Evolutionary conservation across 179 eudicot genomes (phyloP).

Genomic region (Heliamphora pulchella): DNA sequence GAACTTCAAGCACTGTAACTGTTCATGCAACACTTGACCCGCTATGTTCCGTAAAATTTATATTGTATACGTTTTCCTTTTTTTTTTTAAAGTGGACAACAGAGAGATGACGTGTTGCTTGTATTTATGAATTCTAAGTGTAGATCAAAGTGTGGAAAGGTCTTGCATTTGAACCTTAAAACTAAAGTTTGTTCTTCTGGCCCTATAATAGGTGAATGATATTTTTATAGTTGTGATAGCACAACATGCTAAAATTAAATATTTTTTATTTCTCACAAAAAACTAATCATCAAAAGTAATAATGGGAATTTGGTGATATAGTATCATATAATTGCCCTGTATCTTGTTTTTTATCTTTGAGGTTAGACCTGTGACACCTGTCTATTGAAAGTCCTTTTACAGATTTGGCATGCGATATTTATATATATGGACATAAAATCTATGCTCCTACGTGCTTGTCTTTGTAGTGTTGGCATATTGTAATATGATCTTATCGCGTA

Average conservation of each 20-base stretch:
- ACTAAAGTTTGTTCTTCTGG: not conserved
- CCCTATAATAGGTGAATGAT: not conserved
- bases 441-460: not conserved
- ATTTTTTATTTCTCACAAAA: not conserved
- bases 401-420: not conserved
- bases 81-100: not conserved
- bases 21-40: not conserved
- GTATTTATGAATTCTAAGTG: not conserved
- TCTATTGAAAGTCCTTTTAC: not conserved
- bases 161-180: conserved; percentile 5
- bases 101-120: not conserved
- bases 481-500: conserved; percentile 13
- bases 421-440: not conserved
- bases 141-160: not conserved
- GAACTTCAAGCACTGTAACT: not conserved
- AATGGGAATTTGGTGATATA: not conserved
- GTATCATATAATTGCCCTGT: not conserved
- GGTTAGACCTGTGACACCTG: not conserved
- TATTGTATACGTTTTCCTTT: not conserved
- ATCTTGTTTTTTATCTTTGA: not conserved
- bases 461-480: not conserved
- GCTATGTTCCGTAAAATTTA: not conserved
- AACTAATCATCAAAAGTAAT: not conserved
- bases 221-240: not conserved
- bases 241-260: not conserved